A percentile compares a stretch with the other conserved stretches of the same genome.
phyloP scores from a whole-genome alignment of 176 grass and related monocot species.

The Aegilops bicornis region DNA sequence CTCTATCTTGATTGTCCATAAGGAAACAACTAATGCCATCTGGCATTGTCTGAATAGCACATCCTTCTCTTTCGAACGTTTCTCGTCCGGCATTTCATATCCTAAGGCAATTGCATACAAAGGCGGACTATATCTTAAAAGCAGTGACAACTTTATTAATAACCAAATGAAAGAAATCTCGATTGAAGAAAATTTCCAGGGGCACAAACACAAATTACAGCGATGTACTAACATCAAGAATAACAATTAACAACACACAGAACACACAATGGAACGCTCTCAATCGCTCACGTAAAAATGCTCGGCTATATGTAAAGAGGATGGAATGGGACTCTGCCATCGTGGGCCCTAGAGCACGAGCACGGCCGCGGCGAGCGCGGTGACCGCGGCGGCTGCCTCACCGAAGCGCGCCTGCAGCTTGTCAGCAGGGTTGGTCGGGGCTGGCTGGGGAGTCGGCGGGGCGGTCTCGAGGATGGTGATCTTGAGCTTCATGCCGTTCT shows the following conservation, averaged over 20 bases:
- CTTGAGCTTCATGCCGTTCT: constrained; percentile 38
- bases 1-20: too few species aligned
- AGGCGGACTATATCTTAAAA: not conserved
- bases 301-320: not conserved
- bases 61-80: not conserved
- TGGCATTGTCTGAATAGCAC: not conserved
- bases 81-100: not conserved
- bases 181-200: not conserved
- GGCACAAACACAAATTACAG: too few species aligned
- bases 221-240: too few species aligned
- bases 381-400: not conserved
- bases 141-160: not conserved
- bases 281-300: too few species aligned
- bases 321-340: not conserved
- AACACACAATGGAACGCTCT: too few species aligned
- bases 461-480: constrained; percentile 21
- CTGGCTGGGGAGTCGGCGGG: not conserved
- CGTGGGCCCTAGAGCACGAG: constrained; percentile 29
- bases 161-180: not conserved
- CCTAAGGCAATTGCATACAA: not conserved
- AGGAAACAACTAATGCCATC: too few species aligned
- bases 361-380: not conserved
- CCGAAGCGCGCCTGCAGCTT: constrained; percentile 11
- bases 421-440: not conserved
- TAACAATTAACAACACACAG: too few species aligned